These are phyloP conservation scores for Rhizoctonia solani DNA, from an alignment of 1,284 basidiomycete genomes.

Conservation along the genomic window DNA sequence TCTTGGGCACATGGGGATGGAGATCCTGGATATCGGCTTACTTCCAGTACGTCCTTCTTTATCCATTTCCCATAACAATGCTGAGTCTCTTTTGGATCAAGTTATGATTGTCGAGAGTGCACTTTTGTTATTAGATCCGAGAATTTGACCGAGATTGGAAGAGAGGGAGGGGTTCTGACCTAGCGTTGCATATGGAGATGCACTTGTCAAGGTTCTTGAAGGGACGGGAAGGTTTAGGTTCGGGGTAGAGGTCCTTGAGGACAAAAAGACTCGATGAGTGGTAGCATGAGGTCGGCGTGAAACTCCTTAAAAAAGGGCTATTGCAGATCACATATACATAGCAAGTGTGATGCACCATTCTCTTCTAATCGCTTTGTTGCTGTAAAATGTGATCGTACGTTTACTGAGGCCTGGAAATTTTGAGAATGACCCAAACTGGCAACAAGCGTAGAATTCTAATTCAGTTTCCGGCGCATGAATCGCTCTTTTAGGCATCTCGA, in stretches of 20 bases:
- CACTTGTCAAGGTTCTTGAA: conserved; percentile 65
- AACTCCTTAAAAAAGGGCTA: too few species aligned
- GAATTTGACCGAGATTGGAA: conserved; percentile 58
- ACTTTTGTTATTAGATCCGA: conserved; percentile 61
- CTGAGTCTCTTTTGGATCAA: conserved; percentile 43
- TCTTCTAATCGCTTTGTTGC: too few species aligned
- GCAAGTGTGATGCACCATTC: too few species aligned
- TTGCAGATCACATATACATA: too few species aligned
- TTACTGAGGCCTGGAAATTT: too few species aligned
- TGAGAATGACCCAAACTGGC: too few species aligned
- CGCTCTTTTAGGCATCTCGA: too few species aligned
- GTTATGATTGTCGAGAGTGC: conserved; percentile 79
- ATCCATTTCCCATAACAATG: background rate
- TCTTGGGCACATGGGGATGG: conserved; percentile 64
- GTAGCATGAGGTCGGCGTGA: too few species aligned
- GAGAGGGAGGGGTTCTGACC: conserved; percentile 77
- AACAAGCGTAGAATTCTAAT: too few species aligned
- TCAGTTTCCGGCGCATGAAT: too few species aligned
- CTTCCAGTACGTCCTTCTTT: conserved; percentile 54
- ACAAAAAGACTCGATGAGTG: conserved; percentile 27
- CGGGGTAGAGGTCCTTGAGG: conserved; percentile 46
- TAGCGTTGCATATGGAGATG: conserved; percentile 73
- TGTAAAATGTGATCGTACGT: too few species aligned
- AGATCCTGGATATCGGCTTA: conserved; percentile 79
- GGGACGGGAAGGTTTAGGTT: conserved; percentile 55